Evolutionary conservation across 495 filamentous ascomycete genomes (phyloP), one percentile per base, ranked within the genome.

Genomic region (Aspergillus nidulans): DNA sequence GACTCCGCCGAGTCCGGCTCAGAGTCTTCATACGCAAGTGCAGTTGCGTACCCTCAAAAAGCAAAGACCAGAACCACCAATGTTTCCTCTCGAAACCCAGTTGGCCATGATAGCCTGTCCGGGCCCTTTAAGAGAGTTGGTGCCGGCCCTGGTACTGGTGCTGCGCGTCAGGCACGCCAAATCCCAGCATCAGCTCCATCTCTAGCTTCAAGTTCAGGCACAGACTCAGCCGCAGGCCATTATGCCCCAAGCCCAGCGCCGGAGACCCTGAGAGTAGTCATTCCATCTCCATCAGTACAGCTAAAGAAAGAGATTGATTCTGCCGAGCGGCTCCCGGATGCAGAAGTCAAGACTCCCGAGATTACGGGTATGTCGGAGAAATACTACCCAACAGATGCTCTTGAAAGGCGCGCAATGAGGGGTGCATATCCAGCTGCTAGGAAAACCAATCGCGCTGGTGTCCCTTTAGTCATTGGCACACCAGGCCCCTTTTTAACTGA

Each of bases 341-440:
- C 30, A 7, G 30, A 34, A 12, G 4, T 34, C 9, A 28, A 28
- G 4, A 4, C 26, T 28, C 4, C 16, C 25, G 10, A 49, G 8
- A 18, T 57, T 1, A 61, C 56, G 2, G 69, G 64, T 0, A 42
- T 68, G 8, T 64, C 58, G 0, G 45, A 67, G 12, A 21, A 41
- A 7, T 57, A 52, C 15, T 74, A 64, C 32, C 71, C 71, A 0
- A 67, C 45, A 3, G 58, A 66, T 20, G 52, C 48, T 0, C 43
- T 60, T 6, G 58, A 71, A 20, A 59, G 56, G 12, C 55, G 60
- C 23, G 64, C 63, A 3, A 18, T 23, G 0, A 52, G 46, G 16
- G 65, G 65, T 0, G 55, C 54, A 0, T 72, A 75, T 47, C 72
- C 69, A 6, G 48, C 26, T 10, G 41, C 47, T 5, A 60, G 57